Percentiles rank a stretch among this genome's conserved stretches.
These are phyloP conservation scores for Leccinum subtestaceum DNA, from an alignment of 768 basidiomycete species.

Conservation along the genomic window DNA sequence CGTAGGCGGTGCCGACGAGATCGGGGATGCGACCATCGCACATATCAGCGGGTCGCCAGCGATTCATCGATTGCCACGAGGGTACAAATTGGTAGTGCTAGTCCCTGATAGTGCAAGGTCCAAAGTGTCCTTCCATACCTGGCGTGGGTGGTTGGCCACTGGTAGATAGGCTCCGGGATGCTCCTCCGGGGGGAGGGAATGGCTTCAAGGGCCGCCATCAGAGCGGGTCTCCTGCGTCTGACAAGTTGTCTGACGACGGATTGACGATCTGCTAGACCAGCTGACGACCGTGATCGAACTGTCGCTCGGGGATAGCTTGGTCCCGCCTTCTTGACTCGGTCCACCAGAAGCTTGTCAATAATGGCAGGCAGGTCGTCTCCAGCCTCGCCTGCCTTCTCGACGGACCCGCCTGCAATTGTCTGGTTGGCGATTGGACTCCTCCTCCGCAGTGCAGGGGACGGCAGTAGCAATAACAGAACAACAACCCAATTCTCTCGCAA, in stretches of 20 bases:
- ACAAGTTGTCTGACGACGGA: background rate
- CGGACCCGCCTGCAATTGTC: background rate
- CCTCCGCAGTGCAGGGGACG: background rate
- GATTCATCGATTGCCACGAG: constrained; percentile 24
- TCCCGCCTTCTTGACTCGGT: background rate
- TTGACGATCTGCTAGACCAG: constrained; percentile 4
- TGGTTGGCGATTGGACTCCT: background rate
- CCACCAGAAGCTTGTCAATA: constrained; percentile 1
- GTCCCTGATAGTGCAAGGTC: constrained; percentile 16
- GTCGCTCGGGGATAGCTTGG: constrained; percentile 4
- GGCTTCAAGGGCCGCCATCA: background rate
- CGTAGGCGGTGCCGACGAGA: constrained; percentile 9
- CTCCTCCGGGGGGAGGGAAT: background rate
- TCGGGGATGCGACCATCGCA: constrained; percentile 24
- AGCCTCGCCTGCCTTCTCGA: background rate
- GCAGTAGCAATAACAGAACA: background rate
- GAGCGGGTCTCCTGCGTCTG: background rate
- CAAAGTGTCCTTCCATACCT: constrained; percentile 4
- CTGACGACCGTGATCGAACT: constrained; percentile 8
- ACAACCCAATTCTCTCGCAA: background rate
- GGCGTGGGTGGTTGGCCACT: constrained; percentile 2
- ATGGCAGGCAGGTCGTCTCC: background rate
- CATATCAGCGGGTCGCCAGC: constrained; percentile 12
- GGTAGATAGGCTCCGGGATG: constrained; percentile 8
- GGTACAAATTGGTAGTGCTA: background rate